A percentile compares a stretch with the other conserved stretches of the same genome.
These are phyloP conservation scores for Pisolithus marmoratus DNA, from an alignment of 768 basidiomycete species.

Conservation along the genomic window DNA sequence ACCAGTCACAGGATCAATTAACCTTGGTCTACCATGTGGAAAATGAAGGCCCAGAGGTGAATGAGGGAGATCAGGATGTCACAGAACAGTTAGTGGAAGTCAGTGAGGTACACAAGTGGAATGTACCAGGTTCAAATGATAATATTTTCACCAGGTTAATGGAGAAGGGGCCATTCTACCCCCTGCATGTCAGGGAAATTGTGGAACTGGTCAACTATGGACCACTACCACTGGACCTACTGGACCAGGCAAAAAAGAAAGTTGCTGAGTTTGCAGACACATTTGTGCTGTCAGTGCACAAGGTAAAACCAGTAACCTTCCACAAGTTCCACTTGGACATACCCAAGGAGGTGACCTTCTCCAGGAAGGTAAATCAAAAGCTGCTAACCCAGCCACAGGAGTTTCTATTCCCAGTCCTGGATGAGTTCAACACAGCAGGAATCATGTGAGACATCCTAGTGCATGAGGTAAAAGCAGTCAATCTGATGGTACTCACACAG, in stretches of 20 bases:
- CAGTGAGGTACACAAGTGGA: neutral
- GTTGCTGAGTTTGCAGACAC: slow-evolving; percentile 31
- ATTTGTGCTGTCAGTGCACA: slow-evolving; percentile 35
- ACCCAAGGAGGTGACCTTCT: slow-evolving; percentile 21
- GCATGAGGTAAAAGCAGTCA: slow-evolving; percentile 10
- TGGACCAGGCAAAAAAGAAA: slow-evolving; percentile 14
- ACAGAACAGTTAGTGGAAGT: neutral
- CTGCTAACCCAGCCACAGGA: slow-evolving; percentile 28
- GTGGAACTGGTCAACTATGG: slow-evolving; percentile 21
- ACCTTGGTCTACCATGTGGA: no score
- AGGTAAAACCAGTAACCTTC: slow-evolving; percentile 30
- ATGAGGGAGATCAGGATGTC: neutral
- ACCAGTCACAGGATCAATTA: no score
- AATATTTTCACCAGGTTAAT: slow-evolving; percentile 10
- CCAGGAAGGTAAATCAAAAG: slow-evolving; percentile 27
- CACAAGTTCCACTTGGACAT: slow-evolving; percentile 31
- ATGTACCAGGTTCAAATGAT: neutral
- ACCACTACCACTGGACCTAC: slow-evolving; percentile 17
- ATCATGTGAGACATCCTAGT: slow-evolving; percentile 14
- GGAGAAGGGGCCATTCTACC: slow-evolving; percentile 10
- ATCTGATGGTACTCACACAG: slow-evolving; percentile 7
- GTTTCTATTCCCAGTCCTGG: slow-evolving; percentile 26
- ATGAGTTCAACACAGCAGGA: slow-evolving; percentile 30
- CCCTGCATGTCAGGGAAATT: slow-evolving; percentile 12
- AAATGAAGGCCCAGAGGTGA: neutral